A percentile compares a stretch with the other conserved stretches of the same genome.
Conservation (phyloP, 768 basidiomycete species). For the Agaricus sinodeliciosus region DNA sequence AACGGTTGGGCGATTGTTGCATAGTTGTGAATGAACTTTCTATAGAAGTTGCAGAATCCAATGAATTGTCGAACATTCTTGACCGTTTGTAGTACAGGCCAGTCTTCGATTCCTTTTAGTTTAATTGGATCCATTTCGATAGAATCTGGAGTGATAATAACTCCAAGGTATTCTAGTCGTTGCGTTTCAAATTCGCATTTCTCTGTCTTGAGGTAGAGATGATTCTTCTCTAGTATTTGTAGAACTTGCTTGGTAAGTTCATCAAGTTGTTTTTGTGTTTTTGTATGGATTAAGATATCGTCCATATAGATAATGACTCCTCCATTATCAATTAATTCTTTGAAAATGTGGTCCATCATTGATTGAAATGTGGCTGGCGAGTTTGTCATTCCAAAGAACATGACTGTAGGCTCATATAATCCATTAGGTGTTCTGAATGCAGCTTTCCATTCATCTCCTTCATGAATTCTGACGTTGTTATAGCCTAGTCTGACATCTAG, state of each 20-base stretch:
- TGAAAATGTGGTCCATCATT: constrained; percentile 14
- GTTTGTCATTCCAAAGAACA: constrained; percentile 16
- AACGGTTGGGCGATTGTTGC: constrained; percentile 7
- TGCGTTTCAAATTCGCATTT: constrained; percentile 7
- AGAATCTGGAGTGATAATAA: neutral
- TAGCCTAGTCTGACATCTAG: constrained; percentile 4
- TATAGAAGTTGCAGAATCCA: constrained; percentile 40
- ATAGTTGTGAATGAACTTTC: constrained; percentile 31
- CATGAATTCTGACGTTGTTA: constrained; percentile 1
- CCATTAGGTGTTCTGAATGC: constrained; percentile 5
- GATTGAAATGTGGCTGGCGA: constrained; percentile 12
- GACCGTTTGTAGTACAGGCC: constrained; percentile 27
- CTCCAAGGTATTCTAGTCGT: constrained; percentile 3
- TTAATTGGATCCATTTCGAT: constrained; percentile 32
- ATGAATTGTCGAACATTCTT: constrained; percentile 33
- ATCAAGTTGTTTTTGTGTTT: neutral
- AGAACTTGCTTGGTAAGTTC: constrained; percentile 2
- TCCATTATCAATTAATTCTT: constrained; percentile 17
- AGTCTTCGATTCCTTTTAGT: constrained; percentile 25
- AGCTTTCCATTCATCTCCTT: constrained; percentile 9
- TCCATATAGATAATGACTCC: constrained; percentile 33
- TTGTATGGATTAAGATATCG: constrained; percentile 28
- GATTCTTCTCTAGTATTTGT: neutral
- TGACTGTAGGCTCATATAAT: constrained; percentile 15
- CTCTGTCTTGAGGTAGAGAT: constrained; percentile 5